phyloP scores from a whole-genome alignment of 2,329 filamentous ascomycete species.

The Talaromyces pinophilus region DNA sequence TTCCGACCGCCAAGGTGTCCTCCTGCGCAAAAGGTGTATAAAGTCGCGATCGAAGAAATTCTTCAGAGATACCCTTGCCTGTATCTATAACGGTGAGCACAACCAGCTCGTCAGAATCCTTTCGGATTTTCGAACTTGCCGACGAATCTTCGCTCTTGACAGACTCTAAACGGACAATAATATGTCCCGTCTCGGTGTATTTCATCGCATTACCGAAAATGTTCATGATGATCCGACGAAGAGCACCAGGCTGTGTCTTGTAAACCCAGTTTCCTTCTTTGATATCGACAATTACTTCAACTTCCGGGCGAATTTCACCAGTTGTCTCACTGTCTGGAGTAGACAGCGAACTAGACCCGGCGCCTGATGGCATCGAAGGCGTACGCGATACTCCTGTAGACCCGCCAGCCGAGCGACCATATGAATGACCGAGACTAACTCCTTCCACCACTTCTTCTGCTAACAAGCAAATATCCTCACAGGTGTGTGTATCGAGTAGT shows the following conservation, averaged over 20 bases:
- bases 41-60: conserved; percentile 61
- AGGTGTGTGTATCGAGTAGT: conserved; percentile 38
- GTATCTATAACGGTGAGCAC: conserved; percentile 61
- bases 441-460: conserved; percentile 59
- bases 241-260: conserved; percentile 56
- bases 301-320: conserved; percentile 27
- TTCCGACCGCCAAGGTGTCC: conserved; percentile 54
- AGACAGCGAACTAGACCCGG: conserved; percentile 22
- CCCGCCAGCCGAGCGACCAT: conserved; percentile 31
- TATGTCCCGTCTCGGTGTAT: conserved; percentile 57
- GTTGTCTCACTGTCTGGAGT: conserved; percentile 19
- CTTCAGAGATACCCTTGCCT: conserved; percentile 64
- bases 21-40: conserved; percentile 64
- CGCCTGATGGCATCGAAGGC: conserved; percentile 17
- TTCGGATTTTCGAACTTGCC: conserved; percentile 26
- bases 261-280: conserved; percentile 56
- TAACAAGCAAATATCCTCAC: conserved; percentile 48
- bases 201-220: conserved; percentile 64
- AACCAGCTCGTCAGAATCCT: conserved; percentile 38
- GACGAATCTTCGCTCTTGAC: conserved; percentile 33
- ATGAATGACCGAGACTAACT: conserved; percentile 53
- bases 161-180: conserved; percentile 47
- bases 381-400: conserved; percentile 12
- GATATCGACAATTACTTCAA: conserved; percentile 57
- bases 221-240: conserved; percentile 62